Evolutionary conservation across 257 asterid genomes (phyloP).

Genomic region (Solanum neorickii): DNA sequence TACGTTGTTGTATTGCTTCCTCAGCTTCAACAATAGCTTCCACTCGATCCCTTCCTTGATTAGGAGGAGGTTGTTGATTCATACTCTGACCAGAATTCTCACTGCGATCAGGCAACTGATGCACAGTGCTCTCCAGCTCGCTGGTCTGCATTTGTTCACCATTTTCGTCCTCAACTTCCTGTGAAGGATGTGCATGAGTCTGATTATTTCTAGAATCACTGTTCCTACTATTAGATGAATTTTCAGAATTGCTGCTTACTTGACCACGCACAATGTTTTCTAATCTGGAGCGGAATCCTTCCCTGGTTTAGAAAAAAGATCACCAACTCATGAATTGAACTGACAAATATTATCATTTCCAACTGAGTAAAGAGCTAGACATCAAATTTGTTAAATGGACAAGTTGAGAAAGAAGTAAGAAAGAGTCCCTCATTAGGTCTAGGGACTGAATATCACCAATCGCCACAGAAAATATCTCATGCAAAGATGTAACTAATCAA

Average conservation of each 20-base stretch:
- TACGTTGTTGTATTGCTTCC: conserved; percentile 27
- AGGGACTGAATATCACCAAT: background rate
- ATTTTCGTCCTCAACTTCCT: conserved; percentile 44
- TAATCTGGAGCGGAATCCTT: conserved; percentile 78
- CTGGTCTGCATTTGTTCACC: conserved; percentile 17
- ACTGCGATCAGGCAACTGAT: conserved; percentile 25
- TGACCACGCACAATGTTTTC: conserved; percentile 68
- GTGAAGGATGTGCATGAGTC: conserved; percentile 28
- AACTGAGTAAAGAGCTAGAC: background rate
- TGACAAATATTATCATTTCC: background rate
- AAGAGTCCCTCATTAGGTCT: background rate
- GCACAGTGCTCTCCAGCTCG: conserved; percentile 22
- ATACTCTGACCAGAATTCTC: conserved; percentile 30
- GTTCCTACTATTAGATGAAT: conserved; percentile 24
- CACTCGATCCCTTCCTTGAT: conserved; percentile 35
- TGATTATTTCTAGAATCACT: conserved; percentile 36
- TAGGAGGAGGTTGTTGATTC: conserved; percentile 21
- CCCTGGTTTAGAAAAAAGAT: conserved; percentile 40
- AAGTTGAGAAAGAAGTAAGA: background rate
- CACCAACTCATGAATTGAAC: conserved; percentile 1
- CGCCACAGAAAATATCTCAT: background rate
- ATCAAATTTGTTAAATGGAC: background rate
- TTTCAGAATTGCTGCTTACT: conserved; percentile 57
- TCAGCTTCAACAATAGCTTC: conserved; percentile 32
- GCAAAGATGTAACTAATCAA: background rate